Base-by-base conservation (phyloP, 2,329 filamentous ascomycete species). In the Verticillium nubilum region DNA sequence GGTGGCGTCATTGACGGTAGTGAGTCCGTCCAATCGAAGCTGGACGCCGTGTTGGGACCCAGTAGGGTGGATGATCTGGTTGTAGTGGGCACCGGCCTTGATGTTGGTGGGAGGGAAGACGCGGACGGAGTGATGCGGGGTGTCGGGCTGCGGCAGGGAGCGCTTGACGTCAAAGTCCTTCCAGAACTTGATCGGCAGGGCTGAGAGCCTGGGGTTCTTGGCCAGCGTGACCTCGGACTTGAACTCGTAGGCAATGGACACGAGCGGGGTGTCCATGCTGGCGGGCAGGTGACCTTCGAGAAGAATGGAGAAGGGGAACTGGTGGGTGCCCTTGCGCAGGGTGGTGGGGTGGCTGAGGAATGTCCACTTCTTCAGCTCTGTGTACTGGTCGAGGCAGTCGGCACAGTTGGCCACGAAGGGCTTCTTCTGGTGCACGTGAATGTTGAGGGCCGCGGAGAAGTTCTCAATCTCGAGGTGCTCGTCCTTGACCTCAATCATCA, bases 31-130 rank as follows among this genome's bases (percentile, higher is more conserved):
- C 64, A 99, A 84, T 57, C 88, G 87, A 76, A 97, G 87, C 53
- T 86, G 83, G 56, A 97, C 83, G 12, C 82, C 89, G 76, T 96
- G 94, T 26, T 52, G 23, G 67, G 85, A 86, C 67, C 91, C 90
- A 61, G 93, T 90, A 5, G 94, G 92, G 76, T 97, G 89, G 63
- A 97, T 87, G 64, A 96, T 86, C 37, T 91, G 86, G 54, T 89
- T 89, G 64, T 96, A 88, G 68, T 91, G 87, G 63, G 95, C 89
- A 69, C 87, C 88, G 60, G 92, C 90, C 65, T 91, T 93, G 68
- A 99, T 88, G 76, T 96, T 95, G 66, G 95, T 99, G 0, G 95
- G 94, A 54, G 94, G 95, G 76, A 99, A 99, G 69, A 98, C 90
- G 69, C 94, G 91, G 63, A 97, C 87, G 17, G 91, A 96, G 75